Evolutionary conservation across 2,329 filamentous ascomycete genomes (phyloP).

Genomic region (Leptoxyphium fumago): DNA sequence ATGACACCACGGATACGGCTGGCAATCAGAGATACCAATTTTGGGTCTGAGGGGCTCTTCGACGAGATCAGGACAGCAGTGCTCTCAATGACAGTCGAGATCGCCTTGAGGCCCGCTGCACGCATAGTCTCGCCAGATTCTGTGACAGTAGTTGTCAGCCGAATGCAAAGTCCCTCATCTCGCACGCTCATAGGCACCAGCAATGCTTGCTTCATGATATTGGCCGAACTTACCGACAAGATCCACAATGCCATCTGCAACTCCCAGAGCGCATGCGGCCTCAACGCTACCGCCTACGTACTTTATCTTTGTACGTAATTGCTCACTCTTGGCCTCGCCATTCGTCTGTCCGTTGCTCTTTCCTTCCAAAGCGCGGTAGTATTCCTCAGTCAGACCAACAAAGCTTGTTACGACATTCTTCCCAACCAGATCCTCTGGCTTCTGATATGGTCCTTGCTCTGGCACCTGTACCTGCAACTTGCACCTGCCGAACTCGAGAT

Average conservation of each 20-base stretch:
- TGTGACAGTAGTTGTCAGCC: constrained; percentile 22
- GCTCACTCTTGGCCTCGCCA: constrained; percentile 29
- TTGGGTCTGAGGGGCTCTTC: constrained; percentile 62
- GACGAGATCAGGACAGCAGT: constrained; percentile 88
- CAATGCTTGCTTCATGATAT: background rate
- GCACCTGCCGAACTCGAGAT: constrained; percentile 80
- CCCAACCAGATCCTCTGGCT: constrained; percentile 66
- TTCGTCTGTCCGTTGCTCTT: constrained; percentile 26
- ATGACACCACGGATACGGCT: constrained; percentile 87
- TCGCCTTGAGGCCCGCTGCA: constrained; percentile 82
- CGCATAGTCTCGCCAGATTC: constrained; percentile 98
- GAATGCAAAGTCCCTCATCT: too few relatives aligned
- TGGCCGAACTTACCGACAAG: constrained; percentile 59
- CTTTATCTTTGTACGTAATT: constrained; percentile 74
- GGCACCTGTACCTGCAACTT: constrained; percentile 96
- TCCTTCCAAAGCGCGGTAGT: constrained; percentile 66
- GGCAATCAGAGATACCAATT: constrained; percentile 70
- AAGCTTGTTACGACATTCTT: constrained; percentile 95
- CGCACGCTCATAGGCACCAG: too few relatives aligned
- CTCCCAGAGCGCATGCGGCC: constrained; percentile 85
- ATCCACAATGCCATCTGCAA: constrained; percentile 94
- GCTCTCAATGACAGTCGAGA: constrained; percentile 81
- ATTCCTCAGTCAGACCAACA: constrained; percentile 65
- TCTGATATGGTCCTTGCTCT: constrained; percentile 58
- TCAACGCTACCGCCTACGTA: constrained; percentile 95